A percentile compares a stretch with the other conserved stretches of the same genome.
phyloP scores from a whole-genome alignment of 192 early-diverging fungal species.

The Dimargaris xerosporica region DNA sequence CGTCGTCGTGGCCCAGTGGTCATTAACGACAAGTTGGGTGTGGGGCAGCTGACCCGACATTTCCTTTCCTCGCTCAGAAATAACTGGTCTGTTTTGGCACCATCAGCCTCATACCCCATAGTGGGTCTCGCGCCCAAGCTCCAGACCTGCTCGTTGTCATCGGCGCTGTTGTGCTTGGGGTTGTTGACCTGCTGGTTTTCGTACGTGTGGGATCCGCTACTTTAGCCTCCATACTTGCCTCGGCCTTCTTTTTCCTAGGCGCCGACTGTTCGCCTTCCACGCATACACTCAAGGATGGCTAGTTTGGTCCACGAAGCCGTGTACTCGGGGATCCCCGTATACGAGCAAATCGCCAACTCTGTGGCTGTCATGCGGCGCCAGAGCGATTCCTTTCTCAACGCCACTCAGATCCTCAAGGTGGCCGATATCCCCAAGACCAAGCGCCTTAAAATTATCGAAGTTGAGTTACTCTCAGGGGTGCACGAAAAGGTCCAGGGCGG shows the following conservation, averaged over 20 bases:
- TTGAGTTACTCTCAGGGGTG: slow-evolving; percentile 69
- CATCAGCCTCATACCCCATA: too few relatives aligned
- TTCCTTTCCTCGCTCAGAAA: too few relatives aligned
- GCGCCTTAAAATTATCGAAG: slow-evolving; percentile 85
- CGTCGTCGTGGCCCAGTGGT: too few relatives aligned
- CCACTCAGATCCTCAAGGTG: slow-evolving; percentile 96
- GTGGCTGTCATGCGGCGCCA: slow-evolving; percentile 66
- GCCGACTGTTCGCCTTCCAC: neutral
- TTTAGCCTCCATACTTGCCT: neutral
- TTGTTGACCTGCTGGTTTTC: neutral
- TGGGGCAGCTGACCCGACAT: too few relatives aligned
- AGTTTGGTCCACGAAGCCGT: slow-evolving; percentile 63
- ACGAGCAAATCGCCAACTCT: slow-evolving; percentile 74
- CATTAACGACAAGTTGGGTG: too few relatives aligned
- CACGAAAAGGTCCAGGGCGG: slow-evolving; percentile 98
- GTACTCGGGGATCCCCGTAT: slow-evolving; percentile 91
- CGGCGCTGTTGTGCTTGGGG: neutral
- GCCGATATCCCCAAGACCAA: slow-evolving; percentile 86
- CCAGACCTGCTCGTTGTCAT: neutral
- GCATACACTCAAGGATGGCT: neutral
- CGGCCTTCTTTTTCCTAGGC: neutral
- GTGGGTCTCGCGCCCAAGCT: too few relatives aligned
- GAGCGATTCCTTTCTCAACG: slow-evolving; percentile 85
- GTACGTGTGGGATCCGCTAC: neutral
- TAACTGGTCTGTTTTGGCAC: too few relatives aligned